Evolutionary conservation across 192 early-diverging fungal genomes (phyloP), one percentile per base, ranked within the genome.

Genomic region (Backusella australiensis): DNA sequence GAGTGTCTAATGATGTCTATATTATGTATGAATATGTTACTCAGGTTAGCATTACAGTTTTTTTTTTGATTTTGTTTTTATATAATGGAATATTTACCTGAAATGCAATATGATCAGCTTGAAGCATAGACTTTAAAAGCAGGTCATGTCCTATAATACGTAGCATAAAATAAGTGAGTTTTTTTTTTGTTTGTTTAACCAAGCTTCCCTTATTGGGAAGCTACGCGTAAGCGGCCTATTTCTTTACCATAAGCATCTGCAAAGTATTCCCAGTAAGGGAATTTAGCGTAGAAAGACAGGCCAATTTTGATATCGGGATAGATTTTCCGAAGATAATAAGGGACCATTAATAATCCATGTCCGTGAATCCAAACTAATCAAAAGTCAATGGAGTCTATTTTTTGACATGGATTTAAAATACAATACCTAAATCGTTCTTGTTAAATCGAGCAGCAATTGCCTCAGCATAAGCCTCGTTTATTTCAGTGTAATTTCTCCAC

Each of bases 301-400:
- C 56, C 56, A 1, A 63, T 63, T 63, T 63, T 63, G 56, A 63
- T 63, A 63, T 29, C 56, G 56, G 56, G 56, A 63, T 63, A 63
- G 56, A 63, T 63, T 63, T 63, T 63, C 56, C 56, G 56, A 63
- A 63, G 56, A 63, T 14, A 63, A 63, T 63, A 63, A 63, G 56
- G 56, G 12, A 63, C 56, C 56, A 63, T 63, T 29, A 63, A 29
- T 63, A 63, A 63, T 63, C 56, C 56, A 29, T 63, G 56, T 63
- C 56, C 56, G 56, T 63, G 56, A 63, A 63, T 63, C 56, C 56
- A 63, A 63, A 63, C 56, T 63, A 63, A 63, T 63, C 56, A 63
- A 63, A 63, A 63, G 56, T 63, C 56, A 63, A 23, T 63, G 56
- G 56, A 63, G 56, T 63, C 56, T 14, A 63, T 63, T 26, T 56